Base-by-base conservation (phyloP, 163 green algal genomes). In the Prototheca stagnorum region DNA sequence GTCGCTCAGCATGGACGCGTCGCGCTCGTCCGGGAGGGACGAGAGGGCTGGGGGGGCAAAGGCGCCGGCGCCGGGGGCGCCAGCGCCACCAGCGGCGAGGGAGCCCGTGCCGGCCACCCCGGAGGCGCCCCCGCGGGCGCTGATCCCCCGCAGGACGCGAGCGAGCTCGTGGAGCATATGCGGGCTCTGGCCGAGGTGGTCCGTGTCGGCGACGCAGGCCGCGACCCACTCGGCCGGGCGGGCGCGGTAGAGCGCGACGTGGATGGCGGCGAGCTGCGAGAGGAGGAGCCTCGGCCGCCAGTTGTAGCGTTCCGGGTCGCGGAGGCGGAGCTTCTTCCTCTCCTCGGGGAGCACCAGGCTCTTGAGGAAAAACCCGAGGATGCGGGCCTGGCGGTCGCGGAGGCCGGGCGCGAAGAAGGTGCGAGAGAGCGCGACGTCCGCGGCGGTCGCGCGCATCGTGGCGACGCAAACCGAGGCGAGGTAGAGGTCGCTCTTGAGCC, bases 301-400 rank as follows among this genome's bases (percentile, higher is more conserved):
- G 24, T 52, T 54, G 50, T 75, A 81, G 51, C 88, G 79, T 47
- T 89, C 67, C 7, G 81, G 79, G 44, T 95, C 72, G 44, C 79
- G 80, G 3, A 94, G 61, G 46, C 80, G 80, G 35, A 95, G 74
- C 57, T 74, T 72, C 44, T 67, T 68, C 5, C 86, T 65, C 55
- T 90, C 66, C 3, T 31, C 39, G 23, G 61, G 64, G 19, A 64
- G 35, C 21, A 74, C 78, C 9, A 96, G 71, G 66, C 86, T 78
- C 50, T 79, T 71, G 25, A 97, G 67, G 59, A 97, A 97, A 64
- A 94, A 97, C 59, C 95, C 85, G 41, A 94, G 75, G 70, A 85
- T 95, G 36, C 55, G 60, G 15, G 87, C 85, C 14, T 92, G 63
- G n/a, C 88, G 69, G 16, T 82, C 64, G 6, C 87, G 74, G 74